A percentile compares a stretch with the other conserved stretches of the same genome.
These are phyloP conservation scores for Scheffersomyces lignosus DNA, from an alignment of 805 yeast species.

Conservation along the genomic window DNA sequence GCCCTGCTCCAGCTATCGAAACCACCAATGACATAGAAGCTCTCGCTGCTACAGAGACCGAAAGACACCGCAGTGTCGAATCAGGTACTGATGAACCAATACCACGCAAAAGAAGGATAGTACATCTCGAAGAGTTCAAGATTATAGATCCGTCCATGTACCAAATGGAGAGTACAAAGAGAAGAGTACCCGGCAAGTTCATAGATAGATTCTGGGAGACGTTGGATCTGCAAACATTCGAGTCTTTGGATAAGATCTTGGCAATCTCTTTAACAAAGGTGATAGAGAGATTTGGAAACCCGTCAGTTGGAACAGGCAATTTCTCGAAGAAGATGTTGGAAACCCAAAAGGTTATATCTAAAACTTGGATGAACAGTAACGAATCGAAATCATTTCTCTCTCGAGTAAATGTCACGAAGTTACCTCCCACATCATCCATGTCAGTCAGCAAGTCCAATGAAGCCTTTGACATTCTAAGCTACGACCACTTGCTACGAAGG, in stretches of 20 bases:
- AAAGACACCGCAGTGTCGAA: too few relatives aligned
- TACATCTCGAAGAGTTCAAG: neutral
- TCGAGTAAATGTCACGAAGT: conserved; percentile 23
- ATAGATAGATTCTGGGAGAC: conserved; percentile 34
- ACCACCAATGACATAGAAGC: too few relatives aligned
- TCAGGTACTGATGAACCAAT: neutral
- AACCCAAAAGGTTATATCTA: conserved; percentile 22
- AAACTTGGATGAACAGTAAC: conserved; percentile 23
- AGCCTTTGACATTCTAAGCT: conserved; percentile 17
- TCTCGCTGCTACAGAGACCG: too few relatives aligned
- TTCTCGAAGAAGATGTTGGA: conserved; percentile 13
- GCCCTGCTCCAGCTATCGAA: too few relatives aligned
- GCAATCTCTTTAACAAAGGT: conserved; percentile 26
- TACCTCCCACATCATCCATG: conserved; percentile 24
- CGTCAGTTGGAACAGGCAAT: conserved; percentile 1
- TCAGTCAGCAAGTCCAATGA: conserved; percentile 8
- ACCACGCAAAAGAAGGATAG: neutral
- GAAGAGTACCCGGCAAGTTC: conserved; percentile 21
- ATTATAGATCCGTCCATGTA: conserved; percentile 1
- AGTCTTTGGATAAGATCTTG: conserved; percentile 23
- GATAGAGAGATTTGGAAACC: conserved; percentile 19
- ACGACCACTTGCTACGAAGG: conserved; percentile 24
- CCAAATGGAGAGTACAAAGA: conserved; percentile 5
- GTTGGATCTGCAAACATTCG: conserved; percentile 13
- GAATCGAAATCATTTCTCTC: conserved; percentile 22